Conservation (phyloP, 257 asterid species). For the Nyctanthes arbortristis region DNA sequence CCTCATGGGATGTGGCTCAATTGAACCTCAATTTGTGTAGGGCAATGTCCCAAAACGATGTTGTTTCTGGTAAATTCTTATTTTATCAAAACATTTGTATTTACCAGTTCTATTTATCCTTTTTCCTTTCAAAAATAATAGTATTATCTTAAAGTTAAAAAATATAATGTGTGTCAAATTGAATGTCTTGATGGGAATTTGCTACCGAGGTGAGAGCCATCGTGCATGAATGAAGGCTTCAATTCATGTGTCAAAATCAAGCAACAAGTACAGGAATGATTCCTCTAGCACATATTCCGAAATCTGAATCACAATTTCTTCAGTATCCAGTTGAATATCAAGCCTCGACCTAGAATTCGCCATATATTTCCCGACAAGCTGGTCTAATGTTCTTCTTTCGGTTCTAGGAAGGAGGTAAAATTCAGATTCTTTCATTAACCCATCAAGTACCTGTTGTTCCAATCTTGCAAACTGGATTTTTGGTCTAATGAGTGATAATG, state of each 20-base stretch:
- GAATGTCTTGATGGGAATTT: too few species aligned
- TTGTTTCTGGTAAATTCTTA: too few species aligned
- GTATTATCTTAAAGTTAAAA: too few species aligned
- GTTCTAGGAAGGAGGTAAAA: slow-evolving; percentile 43
- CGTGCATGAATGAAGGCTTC: slow-evolving; percentile 25
- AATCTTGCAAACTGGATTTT: slow-evolving; percentile 29
- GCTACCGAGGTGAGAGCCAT: too few species aligned
- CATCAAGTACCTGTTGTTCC: slow-evolving; percentile 47
- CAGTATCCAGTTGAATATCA: slow-evolving; percentile 45
- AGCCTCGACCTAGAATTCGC: slow-evolving; percentile 54
- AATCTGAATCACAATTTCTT: slow-evolving; percentile 43
- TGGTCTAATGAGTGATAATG: slow-evolving; percentile 33
- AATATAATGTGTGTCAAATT: too few species aligned
- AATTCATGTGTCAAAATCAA: slow-evolving; percentile 38
- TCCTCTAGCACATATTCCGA: slow-evolving; percentile 69
- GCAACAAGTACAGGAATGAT: slow-evolving; percentile 43
- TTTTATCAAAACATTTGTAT: too few species aligned
- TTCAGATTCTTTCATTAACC: slow-evolving; percentile 55
- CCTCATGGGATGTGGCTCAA: too few species aligned
- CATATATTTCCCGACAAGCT: slow-evolving; percentile 48
- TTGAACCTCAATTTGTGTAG: too few species aligned
- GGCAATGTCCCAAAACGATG: too few species aligned
- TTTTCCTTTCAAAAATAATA: too few species aligned
- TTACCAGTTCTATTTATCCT: too few species aligned
- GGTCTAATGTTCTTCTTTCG: slow-evolving; percentile 46